These are phyloP conservation scores for Geranium brycei DNA, from an alignment of 345 rosid genomes.

Conservation along the genomic window DNA sequence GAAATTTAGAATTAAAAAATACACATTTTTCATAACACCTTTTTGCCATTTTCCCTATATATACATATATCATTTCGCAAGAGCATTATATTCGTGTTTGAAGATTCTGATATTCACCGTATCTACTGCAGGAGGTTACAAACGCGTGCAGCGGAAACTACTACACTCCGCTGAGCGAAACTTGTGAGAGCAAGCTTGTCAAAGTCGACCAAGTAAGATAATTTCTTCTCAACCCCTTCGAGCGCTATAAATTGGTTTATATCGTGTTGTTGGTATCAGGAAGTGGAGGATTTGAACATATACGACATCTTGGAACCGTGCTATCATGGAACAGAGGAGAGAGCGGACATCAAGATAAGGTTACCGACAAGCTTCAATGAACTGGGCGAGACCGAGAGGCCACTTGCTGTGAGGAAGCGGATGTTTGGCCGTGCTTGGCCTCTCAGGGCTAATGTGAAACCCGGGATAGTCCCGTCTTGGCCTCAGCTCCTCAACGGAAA, in stretches of 20 bases:
- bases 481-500: constrained; percentile 41
- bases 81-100: no score
- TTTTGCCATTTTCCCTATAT: no score
- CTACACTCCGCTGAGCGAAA: constrained; percentile 16
- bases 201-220: constrained; percentile 44
- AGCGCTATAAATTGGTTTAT: constrained; percentile 5
- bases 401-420: constrained; percentile 59
- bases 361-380: constrained; percentile 54
- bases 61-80: no score
- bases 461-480: constrained; percentile 78
- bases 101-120: background rate
- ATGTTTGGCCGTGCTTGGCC: constrained; percentile 98
- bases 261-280: constrained; percentile 23
- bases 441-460: constrained; percentile 61
- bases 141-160: constrained; percentile 45
- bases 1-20: no score
- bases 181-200: constrained; percentile 21
- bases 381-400: constrained; percentile 51
- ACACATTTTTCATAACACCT: no score
- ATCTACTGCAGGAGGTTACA: constrained; percentile 41
- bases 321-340: constrained; percentile 27
- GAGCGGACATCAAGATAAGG: constrained; percentile 16
- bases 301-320: constrained; percentile 86
- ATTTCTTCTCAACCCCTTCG: constrained; percentile 2
- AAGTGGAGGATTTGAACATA: constrained; percentile 37